These are phyloP conservation scores for Sarcocystis neurona DNA, from an alignment of 169 alveolate genomes.

Conservation along the genomic window DNA sequence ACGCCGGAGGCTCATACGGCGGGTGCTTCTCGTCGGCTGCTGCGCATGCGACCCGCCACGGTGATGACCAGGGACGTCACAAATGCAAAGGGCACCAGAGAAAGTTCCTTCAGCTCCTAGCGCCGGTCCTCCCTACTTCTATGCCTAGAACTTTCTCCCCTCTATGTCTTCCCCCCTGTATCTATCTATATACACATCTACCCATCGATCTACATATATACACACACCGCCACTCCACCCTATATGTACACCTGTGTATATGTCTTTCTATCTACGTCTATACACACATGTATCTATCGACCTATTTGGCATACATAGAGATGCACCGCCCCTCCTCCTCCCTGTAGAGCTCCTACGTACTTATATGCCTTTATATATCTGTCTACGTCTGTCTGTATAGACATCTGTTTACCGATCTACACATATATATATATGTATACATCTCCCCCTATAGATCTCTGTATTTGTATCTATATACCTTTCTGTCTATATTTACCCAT, in stretches of 20 bases:
- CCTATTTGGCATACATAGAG: neutral
- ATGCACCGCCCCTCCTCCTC: neutral
- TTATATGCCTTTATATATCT: neutral
- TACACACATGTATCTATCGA: neutral
- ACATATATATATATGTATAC: too few species aligned
- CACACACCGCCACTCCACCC: neutral
- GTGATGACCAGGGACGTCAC: too few species aligned
- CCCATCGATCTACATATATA: neutral
- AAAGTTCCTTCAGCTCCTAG: too few species aligned
- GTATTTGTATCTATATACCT: neutral
- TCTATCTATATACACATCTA: too few species aligned
- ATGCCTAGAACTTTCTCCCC: too few species aligned
- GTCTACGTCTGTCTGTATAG: neutral
- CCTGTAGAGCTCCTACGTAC: neutral
- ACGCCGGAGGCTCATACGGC: too few species aligned
- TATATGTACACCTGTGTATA: neutral
- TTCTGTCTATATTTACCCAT: neutral
- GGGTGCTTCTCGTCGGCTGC: too few species aligned
- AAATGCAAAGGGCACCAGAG: too few species aligned
- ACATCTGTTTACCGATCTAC: neutral
- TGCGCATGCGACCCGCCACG: too few species aligned
- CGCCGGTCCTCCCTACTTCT: too few species aligned
- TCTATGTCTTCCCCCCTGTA: too few species aligned
- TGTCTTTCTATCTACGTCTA: neutral
- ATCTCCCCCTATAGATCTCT: neutral